Evolutionary conservation across 805 yeast genomes (phyloP).

Genomic region (Cyberlindnera euphorbiae): DNA sequence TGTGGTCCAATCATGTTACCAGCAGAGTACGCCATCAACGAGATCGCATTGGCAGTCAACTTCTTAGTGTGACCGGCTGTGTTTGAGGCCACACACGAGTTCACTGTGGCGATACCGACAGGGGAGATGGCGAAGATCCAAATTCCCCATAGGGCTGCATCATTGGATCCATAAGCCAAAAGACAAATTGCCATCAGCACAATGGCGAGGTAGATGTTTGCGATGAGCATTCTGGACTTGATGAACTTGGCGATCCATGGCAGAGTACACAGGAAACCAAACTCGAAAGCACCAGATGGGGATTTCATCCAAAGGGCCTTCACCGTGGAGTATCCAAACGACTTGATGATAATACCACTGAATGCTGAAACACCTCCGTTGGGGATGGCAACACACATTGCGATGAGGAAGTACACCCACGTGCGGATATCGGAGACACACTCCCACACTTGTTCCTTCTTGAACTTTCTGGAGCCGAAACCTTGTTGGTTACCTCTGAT

Average conservation of each 20-base stretch:
- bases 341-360: conserved; percentile 34
- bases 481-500: conserved; percentile 42
- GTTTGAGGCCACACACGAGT: conserved; percentile 22
- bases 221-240: conserved; percentile 4
- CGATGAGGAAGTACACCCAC: conserved; percentile 34
- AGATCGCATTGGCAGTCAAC: conserved; percentile 9
- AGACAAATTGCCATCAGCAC: conserved; percentile 16
- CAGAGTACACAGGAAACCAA: conserved; percentile 24
- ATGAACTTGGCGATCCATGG: conserved; percentile 6
- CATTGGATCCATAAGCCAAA: conserved; percentile 32
- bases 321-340: conserved; percentile 34
- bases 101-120: conserved; percentile 16
- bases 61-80: conserved; percentile 15
- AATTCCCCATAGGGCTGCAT: conserved; percentile 28
- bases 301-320: conserved; percentile 26
- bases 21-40: conserved; percentile 12
- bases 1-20: conserved; percentile 60
- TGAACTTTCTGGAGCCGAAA: conserved; percentile 36
- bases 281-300: conserved; percentile 37
- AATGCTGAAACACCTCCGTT: conserved; percentile 44
- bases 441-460: conserved; percentile 30
- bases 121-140: conserved; percentile 27
- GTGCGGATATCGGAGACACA: conserved; percentile 33
- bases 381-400: conserved; percentile 30
- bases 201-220: conserved; percentile 4